Percentiles rank a stretch among this genome's conserved stretches.
Evolutionary conservation across 2,329 filamentous ascomycete species (phyloP).

Genomic region (Drechslerella stenobrocha): DNA sequence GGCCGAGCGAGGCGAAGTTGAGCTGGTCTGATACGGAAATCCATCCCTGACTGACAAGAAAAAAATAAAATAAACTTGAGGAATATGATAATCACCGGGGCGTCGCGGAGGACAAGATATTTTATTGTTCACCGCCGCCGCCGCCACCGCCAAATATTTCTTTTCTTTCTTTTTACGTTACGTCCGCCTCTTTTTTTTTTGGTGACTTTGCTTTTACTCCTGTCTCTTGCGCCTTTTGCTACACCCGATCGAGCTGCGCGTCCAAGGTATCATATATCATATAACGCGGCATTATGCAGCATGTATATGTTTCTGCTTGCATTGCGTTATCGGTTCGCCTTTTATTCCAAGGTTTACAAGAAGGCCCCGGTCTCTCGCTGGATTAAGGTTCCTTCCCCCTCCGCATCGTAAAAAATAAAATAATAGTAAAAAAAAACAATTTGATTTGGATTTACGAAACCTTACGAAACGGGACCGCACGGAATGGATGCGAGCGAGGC

Average conservation of each 20-base stretch:
- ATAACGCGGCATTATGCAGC: conserved; percentile 26
- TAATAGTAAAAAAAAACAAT: too few relatives aligned
- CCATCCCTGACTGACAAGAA: too few relatives aligned
- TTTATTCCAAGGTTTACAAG: conserved; percentile 15
- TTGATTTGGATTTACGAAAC: conserved; percentile 23
- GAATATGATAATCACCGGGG: conserved; percentile 35
- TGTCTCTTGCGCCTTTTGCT: too few relatives aligned
- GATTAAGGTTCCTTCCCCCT: conserved; percentile 28
- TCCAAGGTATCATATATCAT: too few relatives aligned
- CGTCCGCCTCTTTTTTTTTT: too few relatives aligned
- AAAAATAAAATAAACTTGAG: conserved; percentile 6
- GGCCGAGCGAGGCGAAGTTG: conserved; percentile 10
- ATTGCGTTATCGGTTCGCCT: conserved; percentile 26
- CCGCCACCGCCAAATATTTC: not conserved
- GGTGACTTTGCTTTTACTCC: too few relatives aligned
- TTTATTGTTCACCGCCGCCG: conserved; percentile 18
- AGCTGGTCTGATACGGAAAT: too few relatives aligned
- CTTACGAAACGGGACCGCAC: conserved; percentile 18
- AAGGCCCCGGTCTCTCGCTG: conserved; percentile 12
- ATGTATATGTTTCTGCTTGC: not conserved
- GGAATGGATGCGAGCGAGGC: conserved; percentile 10
- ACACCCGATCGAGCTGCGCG: too few relatives aligned
- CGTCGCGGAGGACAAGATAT: conserved; percentile 47
- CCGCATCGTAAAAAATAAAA: too few relatives aligned
- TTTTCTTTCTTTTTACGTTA: conserved; percentile 10